Conservation (phyloP, 352 stramenopile species). For the Pythium aquatile region DNA sequence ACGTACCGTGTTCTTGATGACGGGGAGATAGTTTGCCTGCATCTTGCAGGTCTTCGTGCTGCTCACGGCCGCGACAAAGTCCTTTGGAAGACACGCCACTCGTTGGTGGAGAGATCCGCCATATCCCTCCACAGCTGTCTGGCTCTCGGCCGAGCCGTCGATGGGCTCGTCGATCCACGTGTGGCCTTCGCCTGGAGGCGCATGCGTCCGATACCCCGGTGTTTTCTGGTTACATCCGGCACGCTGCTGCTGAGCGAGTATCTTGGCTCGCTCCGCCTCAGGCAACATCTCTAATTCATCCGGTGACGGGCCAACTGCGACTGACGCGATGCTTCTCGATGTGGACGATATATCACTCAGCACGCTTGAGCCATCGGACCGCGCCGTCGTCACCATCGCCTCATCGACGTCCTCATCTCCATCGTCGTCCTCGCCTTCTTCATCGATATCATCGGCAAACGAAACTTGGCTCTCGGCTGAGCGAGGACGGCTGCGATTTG, state of each 20-base stretch:
- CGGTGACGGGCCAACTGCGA: constrained; percentile 51
- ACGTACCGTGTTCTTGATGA: constrained; percentile 69
- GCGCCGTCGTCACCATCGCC: constrained; percentile 26
- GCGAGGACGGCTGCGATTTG: constrained; percentile 15
- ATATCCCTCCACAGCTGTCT: constrained; percentile 66
- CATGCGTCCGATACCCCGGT: constrained; percentile 55
- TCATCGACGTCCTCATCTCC: constrained; percentile 23
- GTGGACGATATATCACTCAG: constrained; percentile 30
- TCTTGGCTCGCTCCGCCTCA: constrained; percentile 15
- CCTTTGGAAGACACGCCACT: constrained; percentile 60
- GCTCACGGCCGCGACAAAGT: constrained; percentile 62
- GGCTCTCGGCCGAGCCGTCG: constrained; percentile 47
- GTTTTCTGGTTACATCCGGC: constrained; percentile 48
- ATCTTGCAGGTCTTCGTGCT: constrained; percentile 77
- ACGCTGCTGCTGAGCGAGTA: constrained; percentile 9
- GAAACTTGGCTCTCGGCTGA: constrained; percentile 18
- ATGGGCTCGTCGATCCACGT: constrained; percentile 60
- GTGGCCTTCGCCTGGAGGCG: constrained; percentile 50
- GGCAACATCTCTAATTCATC: constrained; percentile 48
- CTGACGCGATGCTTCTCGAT: constrained; percentile 35
- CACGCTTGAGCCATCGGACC: constrained; percentile 15
- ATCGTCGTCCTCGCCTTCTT: constrained; percentile 18
- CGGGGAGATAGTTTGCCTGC: constrained; percentile 73
- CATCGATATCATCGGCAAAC: constrained; percentile 17
- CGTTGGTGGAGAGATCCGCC: constrained; percentile 57